These are phyloP conservation scores for Bothriochloa decipiens DNA, from an alignment of 176 grass and related monocot species.

Conservation along the genomic window DNA sequence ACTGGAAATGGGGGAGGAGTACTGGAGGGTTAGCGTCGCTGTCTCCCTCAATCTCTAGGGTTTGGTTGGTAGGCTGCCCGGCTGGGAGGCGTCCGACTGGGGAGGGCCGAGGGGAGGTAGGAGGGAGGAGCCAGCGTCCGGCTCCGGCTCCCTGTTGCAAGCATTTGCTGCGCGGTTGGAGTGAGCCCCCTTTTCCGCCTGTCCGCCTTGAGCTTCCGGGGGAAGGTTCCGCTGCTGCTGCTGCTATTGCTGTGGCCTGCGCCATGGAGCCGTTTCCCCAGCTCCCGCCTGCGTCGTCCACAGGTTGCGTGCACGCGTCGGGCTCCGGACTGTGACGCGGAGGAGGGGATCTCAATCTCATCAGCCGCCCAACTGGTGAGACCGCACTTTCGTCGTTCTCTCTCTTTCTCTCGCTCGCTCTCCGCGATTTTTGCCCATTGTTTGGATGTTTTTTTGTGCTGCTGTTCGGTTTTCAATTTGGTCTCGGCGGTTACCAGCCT, in stretches of 20 bases:
- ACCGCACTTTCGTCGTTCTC: neutral
- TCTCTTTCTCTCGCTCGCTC: neutral
- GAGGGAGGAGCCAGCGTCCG: neutral
- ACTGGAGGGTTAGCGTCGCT: neutral
- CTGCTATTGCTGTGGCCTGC: neutral
- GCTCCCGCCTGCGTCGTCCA: neutral
- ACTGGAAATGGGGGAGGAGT: slow-evolving; percentile 39
- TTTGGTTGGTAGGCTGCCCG: slow-evolving; percentile 28
- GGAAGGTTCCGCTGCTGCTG: neutral
- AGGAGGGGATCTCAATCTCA: slow-evolving; percentile 19
- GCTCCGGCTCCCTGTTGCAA: neutral
- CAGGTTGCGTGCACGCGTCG: slow-evolving; percentile 5
- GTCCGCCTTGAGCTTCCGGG: neutral
- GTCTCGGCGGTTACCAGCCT: neutral
- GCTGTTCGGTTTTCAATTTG: neutral
- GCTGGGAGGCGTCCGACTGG: neutral
- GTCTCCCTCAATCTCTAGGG: slow-evolving; percentile 23
- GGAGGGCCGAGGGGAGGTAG: neutral
- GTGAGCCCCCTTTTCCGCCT: slow-evolving; percentile 2
- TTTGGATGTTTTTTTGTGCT: neutral
- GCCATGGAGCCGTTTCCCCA: slow-evolving; percentile 2
- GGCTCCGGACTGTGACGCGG: slow-evolving; percentile 16
- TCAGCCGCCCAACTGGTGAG: slow-evolving; percentile 46
- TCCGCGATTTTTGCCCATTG: neutral
- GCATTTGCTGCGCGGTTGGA: slow-evolving; percentile 35